phyloP scores from a whole-genome alignment of 345 rosid genomes.

The Arabidopsis suecica region DNA sequence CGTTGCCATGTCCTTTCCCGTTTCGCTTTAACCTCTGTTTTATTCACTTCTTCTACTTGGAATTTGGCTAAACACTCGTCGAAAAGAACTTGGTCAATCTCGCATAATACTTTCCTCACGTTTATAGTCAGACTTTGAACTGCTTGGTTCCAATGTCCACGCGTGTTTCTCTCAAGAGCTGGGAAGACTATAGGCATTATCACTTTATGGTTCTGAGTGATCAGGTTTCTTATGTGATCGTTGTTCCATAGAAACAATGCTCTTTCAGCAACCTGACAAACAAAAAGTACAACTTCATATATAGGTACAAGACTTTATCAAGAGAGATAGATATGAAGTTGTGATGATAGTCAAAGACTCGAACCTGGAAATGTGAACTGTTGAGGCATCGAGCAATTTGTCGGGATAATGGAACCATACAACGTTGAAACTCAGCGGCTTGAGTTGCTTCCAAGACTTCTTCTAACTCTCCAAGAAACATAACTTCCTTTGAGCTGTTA shows the following conservation, averaged over 20 bases:
- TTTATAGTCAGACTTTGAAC: slow-evolving; percentile 65
- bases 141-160: slow-evolving; percentile 72
- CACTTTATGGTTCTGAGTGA: slow-evolving; percentile 54
- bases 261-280: slow-evolving; percentile 64
- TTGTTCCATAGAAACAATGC: slow-evolving; percentile 74
- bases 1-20: slow-evolving; percentile 67
- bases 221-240: slow-evolving; percentile 63
- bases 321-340: background rate
- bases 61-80: slow-evolving; percentile 72
- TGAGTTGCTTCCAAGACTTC: slow-evolving; percentile 94
- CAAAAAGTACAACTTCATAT: background rate
- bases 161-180: slow-evolving; percentile 62
- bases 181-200: slow-evolving; percentile 70
- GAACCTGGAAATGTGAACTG: slow-evolving; percentile 88
- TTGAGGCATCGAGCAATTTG: slow-evolving; percentile 77
- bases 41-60: slow-evolving; percentile 61
- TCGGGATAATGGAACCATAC: slow-evolving; percentile 80
- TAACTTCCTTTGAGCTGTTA: slow-evolving; percentile 87
- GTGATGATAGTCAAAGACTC: slow-evolving; percentile 12
- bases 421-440: slow-evolving; percentile 82
- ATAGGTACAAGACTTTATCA: background rate
- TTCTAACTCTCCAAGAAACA: slow-evolving; percentile 85
- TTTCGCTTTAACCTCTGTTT: slow-evolving; percentile 56
- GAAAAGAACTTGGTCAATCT: slow-evolving; percentile 62
- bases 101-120: slow-evolving; percentile 64